phyloP scores from a whole-genome alignment of 1,139 yeast species.

The Pichia sp. region DNA sequence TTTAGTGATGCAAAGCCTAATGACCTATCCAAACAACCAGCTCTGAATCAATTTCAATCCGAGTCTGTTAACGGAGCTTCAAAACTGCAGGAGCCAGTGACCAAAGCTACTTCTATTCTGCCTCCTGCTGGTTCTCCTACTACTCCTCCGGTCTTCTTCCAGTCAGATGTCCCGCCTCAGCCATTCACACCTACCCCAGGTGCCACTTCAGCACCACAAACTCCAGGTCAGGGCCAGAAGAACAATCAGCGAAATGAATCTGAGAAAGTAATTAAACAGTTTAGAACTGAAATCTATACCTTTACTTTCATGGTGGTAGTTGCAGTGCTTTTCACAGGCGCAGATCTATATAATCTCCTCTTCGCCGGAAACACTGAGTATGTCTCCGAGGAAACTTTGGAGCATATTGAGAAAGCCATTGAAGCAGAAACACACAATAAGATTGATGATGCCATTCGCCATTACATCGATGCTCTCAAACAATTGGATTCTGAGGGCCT shows the following conservation, averaged over 20 bases:
- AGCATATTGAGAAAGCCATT: conserved; percentile 20
- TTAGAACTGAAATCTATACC: not conserved
- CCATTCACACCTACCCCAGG: conserved; percentile 9
- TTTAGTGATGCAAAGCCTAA: conserved; percentile 3
- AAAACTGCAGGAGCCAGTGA: not conserved
- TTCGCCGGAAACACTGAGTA: conserved; percentile 15
- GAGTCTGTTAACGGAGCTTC: conserved; percentile 9
- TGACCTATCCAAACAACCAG: conserved; percentile 18
- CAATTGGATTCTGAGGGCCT: conserved; percentile 35
- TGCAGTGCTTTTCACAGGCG: conserved; percentile 3
- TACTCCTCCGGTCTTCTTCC: conserved; percentile 20
- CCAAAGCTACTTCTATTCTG: not conserved
- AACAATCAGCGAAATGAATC: not conserved
- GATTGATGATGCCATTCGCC: conserved; percentile 22
- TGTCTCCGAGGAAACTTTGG: conserved; percentile 18
- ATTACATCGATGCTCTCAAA: conserved; percentile 22
- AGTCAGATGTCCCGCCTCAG: conserved; percentile 14
- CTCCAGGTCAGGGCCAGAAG: not conserved
- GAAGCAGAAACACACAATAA: conserved; percentile 24
- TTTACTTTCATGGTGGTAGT: not conserved
- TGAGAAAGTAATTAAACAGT: conserved; percentile 3
- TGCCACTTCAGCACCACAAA: not conserved
- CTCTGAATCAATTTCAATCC: conserved; percentile 32
- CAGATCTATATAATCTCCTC: conserved; percentile 2
- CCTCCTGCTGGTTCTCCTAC: conserved; percentile 24